Percentiles rank a stretch among this genome's conserved stretches.
phyloP scores from a whole-genome alignment of 2,329 filamentous ascomycete species.

The Monosporascus sp. region DNA sequence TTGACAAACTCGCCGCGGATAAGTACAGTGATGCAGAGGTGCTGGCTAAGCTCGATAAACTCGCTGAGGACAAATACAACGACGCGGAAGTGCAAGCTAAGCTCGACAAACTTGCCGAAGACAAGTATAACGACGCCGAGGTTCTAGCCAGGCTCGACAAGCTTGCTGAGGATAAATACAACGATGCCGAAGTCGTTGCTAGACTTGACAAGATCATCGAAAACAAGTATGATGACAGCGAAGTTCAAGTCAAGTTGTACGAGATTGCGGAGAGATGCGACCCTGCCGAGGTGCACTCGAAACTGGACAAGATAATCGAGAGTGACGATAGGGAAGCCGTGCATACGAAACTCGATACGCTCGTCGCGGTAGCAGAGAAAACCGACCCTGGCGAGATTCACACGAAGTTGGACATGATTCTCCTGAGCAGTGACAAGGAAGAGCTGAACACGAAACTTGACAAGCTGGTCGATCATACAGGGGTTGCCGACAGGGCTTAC shows the following conservation, averaged over 20 bases:
- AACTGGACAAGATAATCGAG: constrained; percentile 14
- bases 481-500: constrained; percentile 63
- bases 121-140: neutral
- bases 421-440: constrained; percentile 1
- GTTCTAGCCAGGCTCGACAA: constrained; percentile 14
- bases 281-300: constrained; percentile 14
- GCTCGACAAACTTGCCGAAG: constrained; percentile 21
- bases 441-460: constrained; percentile 33
- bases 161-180: constrained; percentile 27
- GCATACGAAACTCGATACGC: constrained; percentile 35
- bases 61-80: neutral
- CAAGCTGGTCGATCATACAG: constrained; percentile 57
- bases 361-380: constrained; percentile 35
- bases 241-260: constrained; percentile 1
- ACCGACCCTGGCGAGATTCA: constrained; percentile 12
- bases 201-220: constrained; percentile 26
- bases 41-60: neutral
- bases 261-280: constrained; percentile 13
- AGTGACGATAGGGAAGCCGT: constrained; percentile 11
- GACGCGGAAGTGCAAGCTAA: constrained; percentile 1
- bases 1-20: constrained; percentile 20
- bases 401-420: constrained; percentile 23
- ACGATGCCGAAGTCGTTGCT: neutral
- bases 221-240: constrained; percentile 1
- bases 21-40: neutral